These are phyloP conservation scores for Hypoxylon trugodes DNA, from an alignment of 495 filamentous ascomycete genomes.

Conservation along the genomic window DNA sequence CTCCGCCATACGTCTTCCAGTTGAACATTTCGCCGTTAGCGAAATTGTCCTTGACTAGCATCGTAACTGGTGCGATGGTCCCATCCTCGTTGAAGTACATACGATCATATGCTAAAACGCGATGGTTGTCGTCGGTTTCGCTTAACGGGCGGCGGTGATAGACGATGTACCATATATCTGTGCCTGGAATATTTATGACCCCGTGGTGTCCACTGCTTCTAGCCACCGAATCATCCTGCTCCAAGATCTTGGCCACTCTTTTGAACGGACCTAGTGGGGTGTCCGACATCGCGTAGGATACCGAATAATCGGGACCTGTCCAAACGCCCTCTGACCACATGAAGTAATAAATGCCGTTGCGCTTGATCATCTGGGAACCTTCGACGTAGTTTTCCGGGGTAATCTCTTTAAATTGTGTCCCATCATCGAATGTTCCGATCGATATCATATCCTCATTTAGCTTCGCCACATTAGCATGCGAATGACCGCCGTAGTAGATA, in stretches of 20 bases:
- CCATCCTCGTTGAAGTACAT: slow-evolving; percentile 57
- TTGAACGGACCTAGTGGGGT: slow-evolving; percentile 55
- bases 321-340: slow-evolving; percentile 59
- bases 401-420: slow-evolving; percentile 49
- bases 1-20: slow-evolving; percentile 40
- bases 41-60: slow-evolving; percentile 53
- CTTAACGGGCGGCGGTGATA: slow-evolving; percentile 57
- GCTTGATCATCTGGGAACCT: slow-evolving; percentile 56
- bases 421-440: slow-evolving; percentile 41
- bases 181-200: slow-evolving; percentile 51
- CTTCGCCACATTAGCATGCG: slow-evolving; percentile 54
- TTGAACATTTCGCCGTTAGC: slow-evolving; percentile 42
- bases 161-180: slow-evolving; percentile 59
- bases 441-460: slow-evolving; percentile 57
- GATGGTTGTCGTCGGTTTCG: slow-evolving; percentile 54
- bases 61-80: slow-evolving; percentile 51
- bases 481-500: slow-evolving; percentile 61
- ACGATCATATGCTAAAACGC: slow-evolving; percentile 56
- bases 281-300: slow-evolving; percentile 56
- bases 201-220: slow-evolving; percentile 55
- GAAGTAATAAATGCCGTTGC: slow-evolving; percentile 54
- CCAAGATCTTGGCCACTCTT: slow-evolving; percentile 49
- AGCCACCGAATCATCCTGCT: slow-evolving; percentile 51
- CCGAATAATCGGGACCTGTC: slow-evolving; percentile 56
- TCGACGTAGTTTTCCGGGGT: slow-evolving; percentile 56